Evolutionary conservation across 257 asterid genomes (phyloP).

Genomic region (Schizonepeta tenuifolia): DNA sequence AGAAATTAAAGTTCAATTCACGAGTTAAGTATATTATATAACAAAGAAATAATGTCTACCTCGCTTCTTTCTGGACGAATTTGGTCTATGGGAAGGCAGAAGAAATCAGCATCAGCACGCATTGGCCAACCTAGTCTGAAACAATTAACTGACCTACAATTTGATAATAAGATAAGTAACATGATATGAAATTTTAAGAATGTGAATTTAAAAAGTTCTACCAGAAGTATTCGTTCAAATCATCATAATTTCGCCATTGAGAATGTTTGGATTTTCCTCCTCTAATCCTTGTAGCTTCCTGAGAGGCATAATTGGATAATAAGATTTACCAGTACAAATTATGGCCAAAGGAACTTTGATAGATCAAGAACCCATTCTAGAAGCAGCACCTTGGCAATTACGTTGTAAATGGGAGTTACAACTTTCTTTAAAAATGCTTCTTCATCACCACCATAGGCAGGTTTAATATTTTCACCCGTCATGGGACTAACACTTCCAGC

Average conservation of each 20-base stretch:
- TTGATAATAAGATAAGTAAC: conserved; percentile 37
- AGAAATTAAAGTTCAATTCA: conserved; percentile 21
- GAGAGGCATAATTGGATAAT: conserved; percentile 27
- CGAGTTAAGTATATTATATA: conserved; percentile 10
- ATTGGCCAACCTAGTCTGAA: conserved; percentile 97
- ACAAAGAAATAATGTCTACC: conserved; percentile 42
- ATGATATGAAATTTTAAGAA: conserved; percentile 10
- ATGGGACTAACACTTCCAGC: conserved; percentile 93
- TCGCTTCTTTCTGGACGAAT: conserved; percentile 48
- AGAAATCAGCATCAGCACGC: conserved; percentile 98
- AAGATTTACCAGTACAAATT: conserved; percentile 11
- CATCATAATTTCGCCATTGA: conserved; percentile 95
- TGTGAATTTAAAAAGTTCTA: conserved; percentile 29
- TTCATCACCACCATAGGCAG: conserved; percentile 93
- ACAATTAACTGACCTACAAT: conserved; percentile 85
- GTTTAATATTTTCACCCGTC: conserved; percentile 94
- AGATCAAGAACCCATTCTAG: conserved; percentile 28
- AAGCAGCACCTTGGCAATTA: conserved; percentile 64
- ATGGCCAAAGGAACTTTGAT: conserved; percentile 19
- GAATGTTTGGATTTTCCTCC: conserved; percentile 77
- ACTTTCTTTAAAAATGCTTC: conserved; percentile 91
- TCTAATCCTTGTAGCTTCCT: conserved; percentile 81
- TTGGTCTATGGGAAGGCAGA: conserved; percentile 57
- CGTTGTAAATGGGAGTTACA: conserved; percentile 81
- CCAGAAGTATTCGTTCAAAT: conserved; percentile 96